Base-by-base conservation (phyloP, 2,329 filamentous ascomycete genomes). In the Neoascochyta sp. region DNA sequence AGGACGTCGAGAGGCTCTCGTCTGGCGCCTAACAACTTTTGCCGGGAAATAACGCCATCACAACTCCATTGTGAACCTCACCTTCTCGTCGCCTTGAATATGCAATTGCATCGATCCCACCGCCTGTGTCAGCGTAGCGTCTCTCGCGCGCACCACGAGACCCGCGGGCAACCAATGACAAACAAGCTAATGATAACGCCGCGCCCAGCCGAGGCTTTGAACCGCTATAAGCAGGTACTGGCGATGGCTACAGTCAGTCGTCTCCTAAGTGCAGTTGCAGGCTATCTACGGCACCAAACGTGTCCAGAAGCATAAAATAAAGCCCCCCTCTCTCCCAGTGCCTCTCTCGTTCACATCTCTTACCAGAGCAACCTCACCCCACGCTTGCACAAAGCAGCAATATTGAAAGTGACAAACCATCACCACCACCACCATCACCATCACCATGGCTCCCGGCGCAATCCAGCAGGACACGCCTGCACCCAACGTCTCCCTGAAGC, bases 381-480 rank as follows among this genome's bases (percentile, higher is more conserved):
- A 43, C 48, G 34, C 29, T 29, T 28, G 10, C 34, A 45, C 36
- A 34, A 39, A 26, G 26, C 28, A 19, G 29, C 13, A 36, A 32
- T 30, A 26, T n/a, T n/a, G n/a, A n/a, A n/a, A n/a, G n/a, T n/a
- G n/a, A n/a, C n/a, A n/a, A n/a, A n/a, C n/a, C n/a, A n/a, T n/a
- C n/a, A n/a, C n/a, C n/a, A n/a, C n/a, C n/a, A n/a, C 36, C 32
- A 36, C 19, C 28, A 27, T 43, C 36, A 22, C 37, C 24, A 18
- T 27, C 23, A 57, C 19, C 45, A 62, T 62, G 59, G 54, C 59
- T 36, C 57, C 57, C 26, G 50, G 57, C 45, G 48, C 56, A 41
- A 43, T 62, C 23, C 51, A 56, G 18, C 48, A 45, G 34, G 48
- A 50, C 28, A 22, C 44, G 5, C 24, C 46, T 26, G 43, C 47